Conservation (phyloP, 75 land plant species). For the Ceratopteris richardii region DNA sequence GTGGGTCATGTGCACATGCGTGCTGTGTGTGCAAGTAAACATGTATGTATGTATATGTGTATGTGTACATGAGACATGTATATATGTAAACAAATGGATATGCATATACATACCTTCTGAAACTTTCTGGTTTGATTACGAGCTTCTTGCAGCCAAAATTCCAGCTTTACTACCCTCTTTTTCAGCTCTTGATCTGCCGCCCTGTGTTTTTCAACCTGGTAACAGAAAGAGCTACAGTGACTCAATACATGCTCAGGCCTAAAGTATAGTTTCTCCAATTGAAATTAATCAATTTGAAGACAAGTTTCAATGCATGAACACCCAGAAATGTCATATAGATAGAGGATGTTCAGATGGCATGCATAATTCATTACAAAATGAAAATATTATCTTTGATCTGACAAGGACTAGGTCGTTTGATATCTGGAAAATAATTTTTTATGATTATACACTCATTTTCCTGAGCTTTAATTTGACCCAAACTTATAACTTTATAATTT, state of each 20-base stretch:
- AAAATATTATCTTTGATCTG: too few species aligned
- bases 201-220: slow-evolving; percentile 62
- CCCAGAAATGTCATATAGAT: too few species aligned
- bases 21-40: neutral
- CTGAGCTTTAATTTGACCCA: neutral
- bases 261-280: too few species aligned
- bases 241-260: too few species aligned
- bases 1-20: neutral
- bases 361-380: too few species aligned
- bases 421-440: too few species aligned
- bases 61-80: neutral
- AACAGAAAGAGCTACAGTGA: neutral
- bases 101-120: slow-evolving; percentile 40
- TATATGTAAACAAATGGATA: neutral
- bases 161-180: slow-evolving; percentile 68
- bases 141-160: slow-evolving; percentile 77
- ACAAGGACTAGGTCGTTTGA: too few species aligned
- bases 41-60: neutral
- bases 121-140: slow-evolving; percentile 62
- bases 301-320: too few species aligned
- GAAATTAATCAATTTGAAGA: too few species aligned
- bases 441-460: too few species aligned
- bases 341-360: too few species aligned
- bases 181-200: slow-evolving; percentile 67
- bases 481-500: too few species aligned